Evolutionary conservation across 306 rosid genomes (phyloP).

Genomic region (Acacia melanoxylon): DNA sequence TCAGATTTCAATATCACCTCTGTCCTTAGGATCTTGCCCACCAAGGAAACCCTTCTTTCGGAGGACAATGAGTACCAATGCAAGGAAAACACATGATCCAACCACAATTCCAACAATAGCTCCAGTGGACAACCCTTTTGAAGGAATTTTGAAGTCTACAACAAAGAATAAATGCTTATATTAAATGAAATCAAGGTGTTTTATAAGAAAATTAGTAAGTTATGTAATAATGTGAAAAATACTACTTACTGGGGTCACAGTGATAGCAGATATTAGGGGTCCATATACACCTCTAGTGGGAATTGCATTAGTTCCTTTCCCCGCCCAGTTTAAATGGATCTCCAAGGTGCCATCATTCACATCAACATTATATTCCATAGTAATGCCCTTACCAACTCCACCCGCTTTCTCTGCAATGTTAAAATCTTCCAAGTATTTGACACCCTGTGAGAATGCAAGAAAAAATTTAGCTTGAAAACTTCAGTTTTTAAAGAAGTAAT

Average conservation of each 20-base stretch:
- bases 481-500: neutral
- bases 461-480: slow-evolving; percentile 15
- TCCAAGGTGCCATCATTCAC: slow-evolving; percentile 62
- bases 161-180: slow-evolving; percentile 9
- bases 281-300: slow-evolving; percentile 79
- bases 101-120: slow-evolving; percentile 65
- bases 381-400: slow-evolving; percentile 53
- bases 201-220: neutral
- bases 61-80: slow-evolving; percentile 46
- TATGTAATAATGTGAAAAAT: neutral
- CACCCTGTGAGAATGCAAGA: slow-evolving; percentile 44
- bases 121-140: slow-evolving; percentile 53
- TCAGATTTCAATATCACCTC: slow-evolving; percentile 45
- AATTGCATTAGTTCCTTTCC: slow-evolving; percentile 77
- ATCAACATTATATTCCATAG: slow-evolving; percentile 36
- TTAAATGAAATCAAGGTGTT: neutral
- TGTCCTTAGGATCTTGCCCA: slow-evolving; percentile 43
- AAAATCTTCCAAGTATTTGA: slow-evolving; percentile 44
- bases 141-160: slow-evolving; percentile 50
- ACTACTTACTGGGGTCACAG: slow-evolving; percentile 64
- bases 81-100: slow-evolving; percentile 38
- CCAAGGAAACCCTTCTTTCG: slow-evolving; percentile 56
- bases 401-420: slow-evolving; percentile 60
- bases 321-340: slow-evolving; percentile 77
- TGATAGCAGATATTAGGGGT: slow-evolving; percentile 84